Evolutionary conservation across 805 yeast species (phyloP).

Genomic region (Nakazawaea wickerhamii): DNA sequence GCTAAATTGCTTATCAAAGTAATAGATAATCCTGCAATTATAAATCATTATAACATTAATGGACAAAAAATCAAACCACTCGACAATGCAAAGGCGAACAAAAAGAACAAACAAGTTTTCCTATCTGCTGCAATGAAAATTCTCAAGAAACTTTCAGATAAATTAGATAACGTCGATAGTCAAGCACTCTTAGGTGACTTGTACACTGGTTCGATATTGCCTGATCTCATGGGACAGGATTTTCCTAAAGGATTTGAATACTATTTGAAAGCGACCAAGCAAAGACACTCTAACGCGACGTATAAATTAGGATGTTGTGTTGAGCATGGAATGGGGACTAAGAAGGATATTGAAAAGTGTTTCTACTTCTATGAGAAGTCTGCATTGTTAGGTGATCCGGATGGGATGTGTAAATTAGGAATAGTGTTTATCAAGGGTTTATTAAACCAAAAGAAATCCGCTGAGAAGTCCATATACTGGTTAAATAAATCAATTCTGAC

Average conservation of each 20-base stretch:
- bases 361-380: constrained; percentile 52
- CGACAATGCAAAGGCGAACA: constrained; percentile 36
- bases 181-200: constrained; percentile 55
- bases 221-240: constrained; percentile 45
- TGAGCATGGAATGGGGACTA: constrained; percentile 59
- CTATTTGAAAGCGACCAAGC: constrained; percentile 54
- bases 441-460: constrained; percentile 32
- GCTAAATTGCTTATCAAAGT: constrained; percentile 55
- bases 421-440: constrained; percentile 52
- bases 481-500: constrained; percentile 32
- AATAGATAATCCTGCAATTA: constrained; percentile 33
- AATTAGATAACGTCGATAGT: constrained; percentile 51
- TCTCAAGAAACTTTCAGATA: constrained; percentile 46
- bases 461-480: constrained; percentile 45
- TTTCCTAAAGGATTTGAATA: constrained; percentile 55
- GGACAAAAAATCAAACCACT: constrained; percentile 37
- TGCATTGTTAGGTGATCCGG: constrained; percentile 54
- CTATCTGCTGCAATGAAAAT: constrained; percentile 53
- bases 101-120: constrained; percentile 51
- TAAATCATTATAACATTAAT: constrained; percentile 40
- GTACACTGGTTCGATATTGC: constrained; percentile 45
- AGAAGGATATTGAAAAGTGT: constrained; percentile 39
- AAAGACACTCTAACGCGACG: constrained; percentile 53
- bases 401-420: constrained; percentile 73
- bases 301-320: constrained; percentile 67